Evolutionary conservation across 805 yeast genomes (phyloP).

Genomic region (Blastobotrys mokoenaii): DNA sequence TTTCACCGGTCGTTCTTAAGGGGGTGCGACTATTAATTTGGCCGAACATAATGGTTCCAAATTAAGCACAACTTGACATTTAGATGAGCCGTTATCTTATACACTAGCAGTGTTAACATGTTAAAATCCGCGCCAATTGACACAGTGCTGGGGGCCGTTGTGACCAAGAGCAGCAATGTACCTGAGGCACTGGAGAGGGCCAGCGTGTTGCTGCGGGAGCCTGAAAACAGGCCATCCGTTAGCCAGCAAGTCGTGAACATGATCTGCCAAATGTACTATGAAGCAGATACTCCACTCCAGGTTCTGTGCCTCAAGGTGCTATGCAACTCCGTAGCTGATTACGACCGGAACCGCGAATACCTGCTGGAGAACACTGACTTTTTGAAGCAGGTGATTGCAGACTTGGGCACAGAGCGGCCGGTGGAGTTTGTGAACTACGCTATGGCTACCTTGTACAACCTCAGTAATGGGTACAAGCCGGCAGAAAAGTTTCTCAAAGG

Average conservation of each 20-base stretch:
- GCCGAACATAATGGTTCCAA: too few relatives aligned
- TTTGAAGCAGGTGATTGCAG: constrained; percentile 1
- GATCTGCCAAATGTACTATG: background rate
- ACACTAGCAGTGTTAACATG: too few relatives aligned
- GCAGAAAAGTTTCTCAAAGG: constrained; percentile 1
- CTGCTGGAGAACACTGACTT: constrained; percentile 4
- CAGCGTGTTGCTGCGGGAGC: background rate
- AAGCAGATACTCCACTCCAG: background rate
- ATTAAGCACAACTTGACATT: too few relatives aligned
- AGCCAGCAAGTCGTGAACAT: background rate
- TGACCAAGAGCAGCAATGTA: background rate
- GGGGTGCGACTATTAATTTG: too few relatives aligned
- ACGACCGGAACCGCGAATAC: constrained; percentile 1
- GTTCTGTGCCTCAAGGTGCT: constrained; percentile 5
- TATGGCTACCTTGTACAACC: constrained; percentile 8
- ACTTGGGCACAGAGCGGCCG: background rate
- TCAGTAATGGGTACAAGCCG: constrained; percentile 9
- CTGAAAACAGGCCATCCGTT: background rate
- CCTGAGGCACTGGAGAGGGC: background rate
- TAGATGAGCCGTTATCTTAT: too few relatives aligned
- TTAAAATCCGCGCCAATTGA: background rate
- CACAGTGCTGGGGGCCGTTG: background rate
- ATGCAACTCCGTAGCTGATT: constrained; percentile 16
- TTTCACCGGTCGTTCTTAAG: too few relatives aligned
- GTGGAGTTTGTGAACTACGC: background rate